These are phyloP conservation scores for Alternaria sp. DNA, from an alignment of 2,329 filamentous ascomycete species.

Conservation along the genomic window DNA sequence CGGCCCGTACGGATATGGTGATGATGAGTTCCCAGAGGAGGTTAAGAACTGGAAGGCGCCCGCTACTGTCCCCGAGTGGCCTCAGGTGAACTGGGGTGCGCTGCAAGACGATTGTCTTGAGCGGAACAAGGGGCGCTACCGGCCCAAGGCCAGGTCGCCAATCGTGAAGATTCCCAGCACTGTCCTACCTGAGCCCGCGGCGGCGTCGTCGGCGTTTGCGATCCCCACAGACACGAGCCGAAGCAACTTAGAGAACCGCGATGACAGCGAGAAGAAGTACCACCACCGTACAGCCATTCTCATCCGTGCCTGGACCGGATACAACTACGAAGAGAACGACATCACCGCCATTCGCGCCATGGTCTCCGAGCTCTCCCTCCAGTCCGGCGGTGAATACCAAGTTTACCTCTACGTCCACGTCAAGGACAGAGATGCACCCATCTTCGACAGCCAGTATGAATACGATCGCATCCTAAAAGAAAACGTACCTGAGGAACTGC, in stretches of 20 bases:
- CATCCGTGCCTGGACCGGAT: conserved; percentile 56
- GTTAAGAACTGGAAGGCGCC: conserved; percentile 50
- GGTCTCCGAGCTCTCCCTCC: conserved; percentile 54
- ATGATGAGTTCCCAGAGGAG: conserved; percentile 58
- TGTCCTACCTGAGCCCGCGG: conserved; percentile 30
- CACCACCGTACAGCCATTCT: conserved; percentile 54
- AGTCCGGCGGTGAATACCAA: conserved; percentile 56
- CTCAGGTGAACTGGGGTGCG: conserved; percentile 71
- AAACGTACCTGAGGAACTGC: conserved; percentile 72
- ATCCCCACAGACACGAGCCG: conserved; percentile 35
- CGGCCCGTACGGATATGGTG: conserved; percentile 63
- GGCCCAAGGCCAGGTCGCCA: conserved; percentile 49
- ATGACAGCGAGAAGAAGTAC: conserved; percentile 38
- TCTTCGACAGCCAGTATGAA: conserved; percentile 64
- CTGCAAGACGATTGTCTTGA: conserved; percentile 71
- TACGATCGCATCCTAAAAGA: conserved; percentile 67
- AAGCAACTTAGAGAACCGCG: conserved; percentile 35
- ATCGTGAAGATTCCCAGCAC: conserved; percentile 39
- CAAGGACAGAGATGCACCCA: conserved; percentile 61
- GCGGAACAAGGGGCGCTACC: conserved; percentile 69
- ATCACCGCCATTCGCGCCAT: conserved; percentile 54
- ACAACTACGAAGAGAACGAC: conserved; percentile 56
- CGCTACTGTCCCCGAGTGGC: conserved; percentile 61
- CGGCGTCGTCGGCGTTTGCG: conserved; percentile 39
- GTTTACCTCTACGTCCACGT: conserved; percentile 57